Evolutionary conservation across 78 protist species (phyloP).

Genomic region (Speleostelium caveatum): DNA sequence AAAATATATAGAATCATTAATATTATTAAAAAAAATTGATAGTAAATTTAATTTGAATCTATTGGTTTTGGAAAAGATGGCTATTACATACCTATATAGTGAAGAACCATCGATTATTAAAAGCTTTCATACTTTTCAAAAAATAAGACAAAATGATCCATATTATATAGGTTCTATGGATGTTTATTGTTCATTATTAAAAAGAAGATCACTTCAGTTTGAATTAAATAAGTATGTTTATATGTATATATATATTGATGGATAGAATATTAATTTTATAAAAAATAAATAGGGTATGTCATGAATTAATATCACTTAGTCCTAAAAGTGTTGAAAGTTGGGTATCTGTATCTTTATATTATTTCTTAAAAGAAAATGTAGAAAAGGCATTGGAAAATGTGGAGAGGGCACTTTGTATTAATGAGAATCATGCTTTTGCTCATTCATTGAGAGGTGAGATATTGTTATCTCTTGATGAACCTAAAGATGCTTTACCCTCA

Average conservation of each 20-base stretch:
- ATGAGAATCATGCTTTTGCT: slow-evolving; percentile 48
- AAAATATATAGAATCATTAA: slow-evolving; percentile 42
- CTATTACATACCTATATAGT: slow-evolving; percentile 48
- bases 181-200: slow-evolving; percentile 66
- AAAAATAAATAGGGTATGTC: slow-evolving; percentile 26
- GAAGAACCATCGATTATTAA: slow-evolving; percentile 76
- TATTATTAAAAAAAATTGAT: slow-evolving; percentile 47
- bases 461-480: slow-evolving; percentile 52
- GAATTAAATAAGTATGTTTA: slow-evolving; percentile 72
- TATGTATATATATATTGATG: not conserved
- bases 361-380: slow-evolving; percentile 49
- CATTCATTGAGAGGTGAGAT: slow-evolving; percentile 67
- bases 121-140: slow-evolving; percentile 47
- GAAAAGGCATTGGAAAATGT: slow-evolving; percentile 67
- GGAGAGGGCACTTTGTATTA: slow-evolving; percentile 50
- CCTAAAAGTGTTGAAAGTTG: slow-evolving; percentile 44
- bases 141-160: slow-evolving; percentile 39
- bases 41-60: slow-evolving; percentile 18
- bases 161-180: slow-evolving; percentile 74
- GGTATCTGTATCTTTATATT: slow-evolving; percentile 63
- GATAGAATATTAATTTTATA: not conserved
- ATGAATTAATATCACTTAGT: slow-evolving; percentile 37
- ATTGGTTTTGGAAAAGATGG: slow-evolving; percentile 52
- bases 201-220: slow-evolving; percentile 45
- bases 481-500: slow-evolving; percentile 56